These are phyloP conservation scores for Lindgomyces ingoldianus DNA, from an alignment of 495 filamentous ascomycete genomes.

Conservation along the genomic window DNA sequence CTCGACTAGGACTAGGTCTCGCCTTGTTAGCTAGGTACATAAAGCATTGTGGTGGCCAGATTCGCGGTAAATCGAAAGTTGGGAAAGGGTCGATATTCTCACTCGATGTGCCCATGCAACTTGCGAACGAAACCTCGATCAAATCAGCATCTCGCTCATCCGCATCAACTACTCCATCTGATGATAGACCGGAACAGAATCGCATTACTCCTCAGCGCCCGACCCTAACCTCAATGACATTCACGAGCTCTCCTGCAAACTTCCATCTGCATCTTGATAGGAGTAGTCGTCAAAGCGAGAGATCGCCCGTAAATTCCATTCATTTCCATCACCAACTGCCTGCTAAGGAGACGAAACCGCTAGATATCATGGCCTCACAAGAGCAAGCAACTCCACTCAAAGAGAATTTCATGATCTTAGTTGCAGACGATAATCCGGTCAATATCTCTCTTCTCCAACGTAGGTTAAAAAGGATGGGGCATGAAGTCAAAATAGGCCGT, in stretches of 20 bases:
- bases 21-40: constrained; percentile 26
- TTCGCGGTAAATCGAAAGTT: constrained; percentile 12
- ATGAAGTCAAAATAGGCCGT: constrained; percentile 9
- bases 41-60: constrained; percentile 15
- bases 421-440: constrained; percentile 22
- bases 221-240: not conserved
- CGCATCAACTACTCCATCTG: not conserved
- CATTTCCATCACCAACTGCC: not conserved
- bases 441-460: constrained; percentile 20
- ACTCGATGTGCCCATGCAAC: constrained; percentile 5
- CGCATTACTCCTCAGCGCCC: not conserved
- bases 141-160: not conserved
- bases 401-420: not conserved
- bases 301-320: not conserved
- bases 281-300: not conserved
- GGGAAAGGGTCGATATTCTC: constrained; percentile 22
- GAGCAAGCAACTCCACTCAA: not conserved
- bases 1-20: constrained; percentile 12
- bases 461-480: constrained; percentile 18
- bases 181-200: not conserved
- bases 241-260: not conserved
- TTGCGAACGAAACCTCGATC: constrained; percentile 6
- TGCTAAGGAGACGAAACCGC: not conserved
- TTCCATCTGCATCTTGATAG: not conserved
- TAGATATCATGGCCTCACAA: not conserved